Conservation (phyloP, 371 early-diverging fungal species). For the Actinomortierella ambigua region DNA sequence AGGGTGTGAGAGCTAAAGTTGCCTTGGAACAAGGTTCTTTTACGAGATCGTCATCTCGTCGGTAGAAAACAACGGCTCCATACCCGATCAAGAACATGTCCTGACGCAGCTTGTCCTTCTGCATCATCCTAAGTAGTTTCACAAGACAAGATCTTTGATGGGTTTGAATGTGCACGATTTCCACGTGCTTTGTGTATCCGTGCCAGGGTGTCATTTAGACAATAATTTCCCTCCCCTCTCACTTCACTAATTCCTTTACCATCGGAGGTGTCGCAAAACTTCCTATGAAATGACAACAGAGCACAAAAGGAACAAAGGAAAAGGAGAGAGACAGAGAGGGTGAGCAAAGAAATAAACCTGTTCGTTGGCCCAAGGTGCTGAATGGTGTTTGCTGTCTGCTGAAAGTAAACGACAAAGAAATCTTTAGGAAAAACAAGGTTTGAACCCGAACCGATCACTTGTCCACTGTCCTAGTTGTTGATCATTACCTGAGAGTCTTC, state of each 20-base stretch:
- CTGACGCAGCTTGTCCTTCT: conserved; percentile 78
- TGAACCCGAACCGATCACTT: not conserved
- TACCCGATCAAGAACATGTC: conserved; percentile 85
- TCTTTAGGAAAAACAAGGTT: not conserved
- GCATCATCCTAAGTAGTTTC: conserved; percentile 61
- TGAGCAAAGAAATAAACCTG: conserved; percentile 2
- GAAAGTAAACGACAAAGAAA: not conserved
- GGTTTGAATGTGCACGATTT: not conserved
- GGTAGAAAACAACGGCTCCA: conserved; percentile 7
- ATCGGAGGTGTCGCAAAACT: conserved; percentile 71
- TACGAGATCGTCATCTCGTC: no score
- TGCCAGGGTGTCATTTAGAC: not conserved
- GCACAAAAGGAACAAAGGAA: not conserved
- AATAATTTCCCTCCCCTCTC: not conserved
- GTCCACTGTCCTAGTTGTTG: not conserved
- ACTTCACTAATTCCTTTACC: conserved; percentile 43
- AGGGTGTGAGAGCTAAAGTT: no score
- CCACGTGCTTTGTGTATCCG: not conserved
- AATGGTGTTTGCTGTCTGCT: no score
- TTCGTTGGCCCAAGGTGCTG: no score
- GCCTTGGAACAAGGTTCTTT: no score
- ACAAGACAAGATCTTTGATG: not conserved
- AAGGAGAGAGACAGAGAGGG: not conserved
- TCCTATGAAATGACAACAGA: conserved; percentile 53
- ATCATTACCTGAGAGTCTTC: conserved; percentile 67